Base-by-base conservation (phyloP, 441 rosid genomes). In the Hura crepitans region DNA sequence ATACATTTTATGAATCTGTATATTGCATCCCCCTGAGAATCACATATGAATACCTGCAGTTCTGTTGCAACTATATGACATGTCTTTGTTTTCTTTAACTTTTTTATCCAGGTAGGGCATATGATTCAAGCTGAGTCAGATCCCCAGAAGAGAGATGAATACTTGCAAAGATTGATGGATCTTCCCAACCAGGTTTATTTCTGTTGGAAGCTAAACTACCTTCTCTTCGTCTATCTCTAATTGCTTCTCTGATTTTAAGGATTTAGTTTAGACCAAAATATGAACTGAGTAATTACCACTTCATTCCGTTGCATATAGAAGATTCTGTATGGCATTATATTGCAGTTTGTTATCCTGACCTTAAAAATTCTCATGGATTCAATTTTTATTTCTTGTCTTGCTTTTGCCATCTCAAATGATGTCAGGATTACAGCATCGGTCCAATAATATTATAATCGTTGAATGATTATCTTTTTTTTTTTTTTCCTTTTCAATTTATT, bases 111-210 rank as follows among this genome's bases (percentile, higher is more conserved):
- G 99, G 99, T 96, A 70, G 96, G 90, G 70, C 89, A 88, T 76
- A 96, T 96, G 99, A 92, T 96, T 73, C 97, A 93, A 80, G 99
- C 99, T 33, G 99, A 96, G 82, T 66, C 98, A 81, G 99, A 92
- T 83, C 88, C 88, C 15, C 97, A 90, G 69, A 96, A 93, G 84
- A 87, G 99, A 81, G 98, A 96, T 79, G 98, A 93, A 68, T 96
- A 93, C 74, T 80, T 96, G 66, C 93, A 87, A 75, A 92, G 99
- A 74, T 80, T 96, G 84, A 96, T 96, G 99, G 84, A 81, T 55
- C 96, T 96, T 64, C 99, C 99, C 27, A 92, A 96, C 81, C 95
- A 87, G 97, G 99, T 96, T 61, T 61, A 56, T 74, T 68, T 30
- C 12, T 37, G 6, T 25, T 25, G 18, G 55, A 56, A 25, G 17